Evolutionary conservation across 2,329 filamentous ascomycete genomes (phyloP).

Genomic region (Fusarium chaquense): DNA sequence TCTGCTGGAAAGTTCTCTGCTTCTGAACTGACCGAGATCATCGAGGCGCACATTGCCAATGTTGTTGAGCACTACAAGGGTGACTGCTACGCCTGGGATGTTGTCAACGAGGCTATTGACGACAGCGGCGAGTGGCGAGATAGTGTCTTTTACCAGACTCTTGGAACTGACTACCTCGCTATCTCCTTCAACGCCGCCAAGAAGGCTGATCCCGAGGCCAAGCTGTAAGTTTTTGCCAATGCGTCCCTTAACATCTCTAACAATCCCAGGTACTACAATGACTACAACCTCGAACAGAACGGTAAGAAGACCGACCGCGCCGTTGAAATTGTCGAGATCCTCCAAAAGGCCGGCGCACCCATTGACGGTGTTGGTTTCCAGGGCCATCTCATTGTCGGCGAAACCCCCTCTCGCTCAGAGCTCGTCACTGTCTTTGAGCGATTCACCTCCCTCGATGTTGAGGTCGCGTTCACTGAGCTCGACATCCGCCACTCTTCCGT

Average conservation of each 20-base stretch:
- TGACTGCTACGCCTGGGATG: slow-evolving; percentile 73
- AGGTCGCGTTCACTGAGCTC: slow-evolving; percentile 72
- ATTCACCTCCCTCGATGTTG: slow-evolving; percentile 65
- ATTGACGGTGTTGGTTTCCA: slow-evolving; percentile 74
- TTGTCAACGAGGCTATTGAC: slow-evolving; percentile 72
- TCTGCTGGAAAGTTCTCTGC: slow-evolving; percentile 64
- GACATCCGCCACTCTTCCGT: slow-evolving; percentile 66
- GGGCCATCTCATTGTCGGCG: slow-evolving; percentile 68
- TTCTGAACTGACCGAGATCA: slow-evolving; percentile 65
- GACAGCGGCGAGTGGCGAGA: slow-evolving; percentile 67
- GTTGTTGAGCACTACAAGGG: slow-evolving; percentile 69
- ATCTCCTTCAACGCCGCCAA: slow-evolving; percentile 69
- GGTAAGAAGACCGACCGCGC: slow-evolving; percentile 60
- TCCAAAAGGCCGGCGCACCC: slow-evolving; percentile 62
- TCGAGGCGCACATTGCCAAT: slow-evolving; percentile 68
- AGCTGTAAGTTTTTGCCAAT: slow-evolving; percentile 55
- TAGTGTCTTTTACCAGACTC: slow-evolving; percentile 65
- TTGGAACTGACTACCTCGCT: slow-evolving; percentile 68
- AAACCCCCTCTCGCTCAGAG: slow-evolving; percentile 59
- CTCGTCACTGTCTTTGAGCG: slow-evolving; percentile 61
- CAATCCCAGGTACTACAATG: slow-evolving; percentile 58
- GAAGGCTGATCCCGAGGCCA: slow-evolving; percentile 65
- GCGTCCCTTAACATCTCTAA: background rate
- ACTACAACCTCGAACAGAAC: slow-evolving; percentile 71
- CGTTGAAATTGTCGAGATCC: slow-evolving; percentile 58